Evolutionary conservation across 2,329 filamentous ascomycete species (phyloP), one percentile per base, ranked within the genome.

Genomic region (Trichoderma brevicompactum): DNA sequence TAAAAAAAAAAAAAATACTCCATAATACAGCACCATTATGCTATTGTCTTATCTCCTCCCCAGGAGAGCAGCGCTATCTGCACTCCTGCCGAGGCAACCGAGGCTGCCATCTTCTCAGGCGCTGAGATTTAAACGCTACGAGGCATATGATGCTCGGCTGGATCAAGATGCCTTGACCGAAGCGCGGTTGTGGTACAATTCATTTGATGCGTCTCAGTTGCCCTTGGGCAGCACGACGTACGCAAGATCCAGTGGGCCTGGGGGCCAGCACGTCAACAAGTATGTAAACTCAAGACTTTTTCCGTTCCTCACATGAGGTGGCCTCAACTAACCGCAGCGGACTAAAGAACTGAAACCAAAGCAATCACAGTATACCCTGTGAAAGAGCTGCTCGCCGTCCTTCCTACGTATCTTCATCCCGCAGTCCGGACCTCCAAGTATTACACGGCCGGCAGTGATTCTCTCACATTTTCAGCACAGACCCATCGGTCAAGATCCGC

Each of bases 221-320:
- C 85, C 85, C 13, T 79, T 75, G 62, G 85, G 84, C 8, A 81
- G 74, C 50, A 87, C 83, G 5, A 81, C 76, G 10, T 87, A 80
- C 72, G 80, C 85, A 2, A 79, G 85, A n/a, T 87, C 85, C 2
- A 87, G 84, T 69, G 85, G 85, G 0, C 85, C 85, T 2, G 85
- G 85, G 12, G 85, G 85, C 2, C 85, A 88, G 69, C 84, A 88
- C 70, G 85, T 87, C 38, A 88, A 88, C 72, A 88, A 87, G 85
- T 87, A 71, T 61, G 81, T 34, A 1, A 56, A 19, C 34, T n/a
- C 13, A 19, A 8, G 6, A 6, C n/a, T 1, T 19, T 46, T n/a
- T 10, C 13, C 23, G 28, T 19, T 7, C 17, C 12, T 54, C 19
- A 19, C 5, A 52, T 15, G 8, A 71, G 53, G 79, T 78, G 12